Conservation (phyloP, 2,329 filamentous ascomycete genomes). For the Trichophyton equinum region DNA sequence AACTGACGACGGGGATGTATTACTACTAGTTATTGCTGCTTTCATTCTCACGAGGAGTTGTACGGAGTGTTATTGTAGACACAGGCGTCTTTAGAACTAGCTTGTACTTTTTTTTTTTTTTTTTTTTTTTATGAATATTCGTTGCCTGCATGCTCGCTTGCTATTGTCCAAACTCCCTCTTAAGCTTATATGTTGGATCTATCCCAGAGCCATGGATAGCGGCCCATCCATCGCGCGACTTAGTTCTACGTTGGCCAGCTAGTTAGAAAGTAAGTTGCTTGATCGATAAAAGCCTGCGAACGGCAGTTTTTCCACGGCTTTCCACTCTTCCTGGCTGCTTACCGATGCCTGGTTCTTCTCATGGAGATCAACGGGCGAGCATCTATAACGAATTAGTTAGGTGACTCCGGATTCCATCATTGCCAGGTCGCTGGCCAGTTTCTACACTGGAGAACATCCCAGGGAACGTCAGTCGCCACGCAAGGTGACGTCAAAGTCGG, state of each 20-base stretch:
- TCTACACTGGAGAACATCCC: not conserved
- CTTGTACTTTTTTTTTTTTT: not conserved
- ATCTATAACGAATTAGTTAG: too few species aligned
- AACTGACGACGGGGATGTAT: not conserved
- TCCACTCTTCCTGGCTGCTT: too few species aligned
- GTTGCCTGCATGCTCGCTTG: not conserved
- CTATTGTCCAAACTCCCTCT: not conserved
- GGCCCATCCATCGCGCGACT: not conserved
- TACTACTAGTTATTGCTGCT: not conserved
- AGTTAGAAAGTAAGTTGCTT: too few species aligned
- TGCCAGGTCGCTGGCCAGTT: not conserved
- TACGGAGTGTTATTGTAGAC: too few species aligned
- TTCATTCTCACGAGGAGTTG: not conserved
- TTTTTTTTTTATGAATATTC: not conserved
- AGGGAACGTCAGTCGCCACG: not conserved
- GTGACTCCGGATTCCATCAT: not conserved
- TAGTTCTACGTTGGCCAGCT: not conserved
- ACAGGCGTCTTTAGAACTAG: too few species aligned
- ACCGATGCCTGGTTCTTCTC: too few species aligned
- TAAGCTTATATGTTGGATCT: not conserved
- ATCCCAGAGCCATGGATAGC: not conserved
- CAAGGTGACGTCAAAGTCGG: not conserved
- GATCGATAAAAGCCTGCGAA: too few species aligned
- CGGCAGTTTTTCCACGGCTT: too few species aligned
- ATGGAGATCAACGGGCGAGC: too few species aligned